Evolutionary conservation across 208 protist species (phyloP).

Genomic region (Trypanosoma lewisi): DNA sequence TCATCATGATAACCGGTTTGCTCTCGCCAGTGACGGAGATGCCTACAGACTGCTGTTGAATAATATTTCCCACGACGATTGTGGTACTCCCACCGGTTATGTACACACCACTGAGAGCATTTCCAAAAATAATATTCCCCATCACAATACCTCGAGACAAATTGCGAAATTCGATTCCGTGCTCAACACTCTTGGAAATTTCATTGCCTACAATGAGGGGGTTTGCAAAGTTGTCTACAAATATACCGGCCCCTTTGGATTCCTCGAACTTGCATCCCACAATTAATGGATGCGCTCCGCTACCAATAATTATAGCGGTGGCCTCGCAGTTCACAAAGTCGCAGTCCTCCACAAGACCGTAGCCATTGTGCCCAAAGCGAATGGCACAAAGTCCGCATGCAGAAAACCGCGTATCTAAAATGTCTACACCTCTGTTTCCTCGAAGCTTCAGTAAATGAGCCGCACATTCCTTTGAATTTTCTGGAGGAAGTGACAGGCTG

Average conservation of each 20-base stretch:
- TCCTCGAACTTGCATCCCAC: constrained; percentile 74
- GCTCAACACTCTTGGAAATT: constrained; percentile 44
- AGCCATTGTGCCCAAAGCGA: constrained; percentile 65
- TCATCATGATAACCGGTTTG: constrained; percentile 55
- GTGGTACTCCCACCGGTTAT: constrained; percentile 48
- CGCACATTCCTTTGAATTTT: background rate
- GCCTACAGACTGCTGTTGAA: constrained; percentile 44
- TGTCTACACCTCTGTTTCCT: constrained; percentile 64
- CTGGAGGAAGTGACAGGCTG: background rate
- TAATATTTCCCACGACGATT: constrained; percentile 62
- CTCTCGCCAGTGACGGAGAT: constrained; percentile 38
- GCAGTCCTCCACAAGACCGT: constrained; percentile 82
- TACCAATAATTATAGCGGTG: constrained; percentile 70
- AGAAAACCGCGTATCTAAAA: constrained; percentile 74
- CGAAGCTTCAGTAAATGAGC: constrained; percentile 48
- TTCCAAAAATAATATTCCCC: constrained; percentile 69
- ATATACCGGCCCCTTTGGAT: constrained; percentile 56
- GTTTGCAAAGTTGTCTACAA: constrained; percentile 75
- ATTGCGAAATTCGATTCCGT: constrained; percentile 56
- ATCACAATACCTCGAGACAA: constrained; percentile 68
- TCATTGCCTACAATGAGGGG: constrained; percentile 86
- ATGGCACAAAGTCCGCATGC: constrained; percentile 72
- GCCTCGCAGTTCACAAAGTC: constrained; percentile 71
- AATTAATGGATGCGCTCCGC: constrained; percentile 75
- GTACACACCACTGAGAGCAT: constrained; percentile 46